Conservation (phyloP, 2,329 filamentous ascomycete genomes). For the Coleophoma cylindrospora region DNA sequence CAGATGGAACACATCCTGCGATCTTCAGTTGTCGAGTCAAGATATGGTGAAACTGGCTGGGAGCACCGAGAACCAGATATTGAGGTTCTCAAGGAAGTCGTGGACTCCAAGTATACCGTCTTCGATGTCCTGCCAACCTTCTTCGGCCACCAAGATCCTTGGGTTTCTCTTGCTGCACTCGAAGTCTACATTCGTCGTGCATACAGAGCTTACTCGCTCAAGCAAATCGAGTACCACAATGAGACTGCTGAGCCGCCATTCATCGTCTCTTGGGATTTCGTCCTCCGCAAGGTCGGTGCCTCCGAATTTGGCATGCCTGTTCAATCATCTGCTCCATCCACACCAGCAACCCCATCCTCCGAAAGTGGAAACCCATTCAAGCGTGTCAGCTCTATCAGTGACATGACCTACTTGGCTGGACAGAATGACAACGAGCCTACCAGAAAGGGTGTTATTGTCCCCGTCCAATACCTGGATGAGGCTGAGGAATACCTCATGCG, state of each 20-base stretch:
- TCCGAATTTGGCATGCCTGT: slow-evolving; percentile 82
- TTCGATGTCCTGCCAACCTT: slow-evolving; percentile 94
- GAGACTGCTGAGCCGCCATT: slow-evolving; percentile 68
- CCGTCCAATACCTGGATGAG: slow-evolving; percentile 90
- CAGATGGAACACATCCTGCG: slow-evolving; percentile 99
- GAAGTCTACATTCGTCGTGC: slow-evolving; percentile 96
- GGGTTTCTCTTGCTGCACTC: slow-evolving; percentile 88
- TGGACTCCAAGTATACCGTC: slow-evolving; percentile 97
- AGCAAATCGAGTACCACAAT: slow-evolving; percentile 82
- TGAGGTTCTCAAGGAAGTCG: slow-evolving; percentile 91
- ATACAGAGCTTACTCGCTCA: slow-evolving; percentile 92
- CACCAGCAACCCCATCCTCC: slow-evolving; percentile 67
- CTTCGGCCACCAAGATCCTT: slow-evolving; percentile 90
- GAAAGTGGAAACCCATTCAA: slow-evolving; percentile 62
- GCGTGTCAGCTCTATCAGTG: slow-evolving; percentile 90
- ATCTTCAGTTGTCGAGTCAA: slow-evolving; percentile 92
- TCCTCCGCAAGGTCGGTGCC: slow-evolving; percentile 87
- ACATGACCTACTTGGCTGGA: slow-evolving; percentile 83
- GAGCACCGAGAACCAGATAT: slow-evolving; percentile 91
- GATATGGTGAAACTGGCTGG: slow-evolving; percentile 95
- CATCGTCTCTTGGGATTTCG: slow-evolving; percentile 90
- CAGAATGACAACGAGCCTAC: slow-evolving; percentile 71
- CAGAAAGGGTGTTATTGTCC: slow-evolving; percentile 90
- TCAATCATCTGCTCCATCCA: slow-evolving; percentile 75
- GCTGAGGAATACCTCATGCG: slow-evolving; percentile 80